Conservation (phyloP, 1,139 yeast species). For the Suhomyces taliae region DNA sequence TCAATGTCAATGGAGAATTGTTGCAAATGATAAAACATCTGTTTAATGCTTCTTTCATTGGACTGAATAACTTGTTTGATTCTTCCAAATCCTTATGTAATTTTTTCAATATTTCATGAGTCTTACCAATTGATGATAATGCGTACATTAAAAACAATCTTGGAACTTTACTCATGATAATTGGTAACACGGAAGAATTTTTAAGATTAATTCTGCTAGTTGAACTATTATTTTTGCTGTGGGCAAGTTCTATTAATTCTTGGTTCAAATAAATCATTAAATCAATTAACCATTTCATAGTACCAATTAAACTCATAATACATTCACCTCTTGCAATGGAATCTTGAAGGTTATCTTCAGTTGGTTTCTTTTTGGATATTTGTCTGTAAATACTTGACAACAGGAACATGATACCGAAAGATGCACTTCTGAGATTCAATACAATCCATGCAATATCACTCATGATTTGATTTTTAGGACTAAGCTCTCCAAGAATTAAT, state of each 20-base stretch:
- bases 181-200: conserved; percentile 49
- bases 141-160: conserved; percentile 69
- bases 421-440: conserved; percentile 66
- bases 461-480: conserved; percentile 29
- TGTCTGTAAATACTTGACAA: conserved; percentile 61
- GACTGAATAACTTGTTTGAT: conserved; percentile 44
- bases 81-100: conserved; percentile 45
- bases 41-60: conserved; percentile 55
- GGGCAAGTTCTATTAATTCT: conserved; percentile 52
- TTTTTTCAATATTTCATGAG: conserved; percentile 58
- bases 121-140: conserved; percentile 65
- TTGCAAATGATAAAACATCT: conserved; percentile 54
- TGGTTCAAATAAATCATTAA: conserved; percentile 65
- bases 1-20: conserved; percentile 58
- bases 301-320: conserved; percentile 63
- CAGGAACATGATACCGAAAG: conserved; percentile 75
- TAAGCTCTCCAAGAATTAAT: conserved; percentile 60
- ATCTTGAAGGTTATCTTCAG: conserved; percentile 54
- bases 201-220: conserved; percentile 26
- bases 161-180: conserved; percentile 67
- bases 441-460: conserved; percentile 67
- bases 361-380: conserved; percentile 50
- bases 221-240: conserved; percentile 14
- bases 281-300: conserved; percentile 78
- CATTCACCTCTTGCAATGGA: conserved; percentile 57